phyloP scores from a whole-genome alignment of 768 basidiomycete genomes.

The Megacollybia marginata region DNA sequence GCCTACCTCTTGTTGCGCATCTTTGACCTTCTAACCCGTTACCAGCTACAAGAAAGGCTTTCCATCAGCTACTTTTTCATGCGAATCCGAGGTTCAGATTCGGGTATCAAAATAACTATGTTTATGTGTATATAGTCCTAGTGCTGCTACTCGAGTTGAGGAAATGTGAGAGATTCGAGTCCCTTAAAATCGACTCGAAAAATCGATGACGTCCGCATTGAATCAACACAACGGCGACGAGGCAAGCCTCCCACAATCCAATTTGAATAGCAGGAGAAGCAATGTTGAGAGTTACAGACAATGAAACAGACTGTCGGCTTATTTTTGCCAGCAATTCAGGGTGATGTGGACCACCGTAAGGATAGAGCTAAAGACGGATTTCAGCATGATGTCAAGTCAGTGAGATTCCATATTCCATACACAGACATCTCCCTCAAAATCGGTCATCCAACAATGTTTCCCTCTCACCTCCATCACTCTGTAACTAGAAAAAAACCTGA shows the following conservation, averaged over 20 bases:
- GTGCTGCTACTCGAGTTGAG: too few species aligned
- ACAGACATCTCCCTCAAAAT: constrained; percentile 28
- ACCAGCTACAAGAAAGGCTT: too few species aligned
- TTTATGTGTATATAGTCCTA: too few species aligned
- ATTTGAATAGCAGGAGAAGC: constrained; percentile 29
- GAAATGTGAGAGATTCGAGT: too few species aligned
- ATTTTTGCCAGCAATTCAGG: constrained; percentile 22
- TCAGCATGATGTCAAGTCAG: background rate
- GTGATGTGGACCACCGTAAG: constrained; percentile 14
- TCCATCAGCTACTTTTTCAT: too few species aligned
- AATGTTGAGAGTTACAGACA: constrained; percentile 31
- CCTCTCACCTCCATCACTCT: constrained; percentile 25
- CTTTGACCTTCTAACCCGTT: too few species aligned
- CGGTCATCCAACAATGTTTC: constrained; percentile 27
- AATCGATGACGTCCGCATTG: too few species aligned
- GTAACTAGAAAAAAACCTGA: constrained; percentile 8
- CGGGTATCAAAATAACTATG: too few species aligned
- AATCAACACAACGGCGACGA: constrained; percentile 31
- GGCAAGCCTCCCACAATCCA: constrained; percentile 26
- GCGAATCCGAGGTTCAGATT: too few species aligned
- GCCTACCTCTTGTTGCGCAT: too few species aligned
- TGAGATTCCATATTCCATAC: constrained; percentile 16
- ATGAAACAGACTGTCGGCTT: constrained; percentile 16
- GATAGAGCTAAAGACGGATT: constrained; percentile 21
- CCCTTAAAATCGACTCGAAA: too few species aligned